These are phyloP conservation scores for Obelidium mucronatum DNA, from an alignment of 192 early-diverging fungal species.

Conservation along the genomic window DNA sequence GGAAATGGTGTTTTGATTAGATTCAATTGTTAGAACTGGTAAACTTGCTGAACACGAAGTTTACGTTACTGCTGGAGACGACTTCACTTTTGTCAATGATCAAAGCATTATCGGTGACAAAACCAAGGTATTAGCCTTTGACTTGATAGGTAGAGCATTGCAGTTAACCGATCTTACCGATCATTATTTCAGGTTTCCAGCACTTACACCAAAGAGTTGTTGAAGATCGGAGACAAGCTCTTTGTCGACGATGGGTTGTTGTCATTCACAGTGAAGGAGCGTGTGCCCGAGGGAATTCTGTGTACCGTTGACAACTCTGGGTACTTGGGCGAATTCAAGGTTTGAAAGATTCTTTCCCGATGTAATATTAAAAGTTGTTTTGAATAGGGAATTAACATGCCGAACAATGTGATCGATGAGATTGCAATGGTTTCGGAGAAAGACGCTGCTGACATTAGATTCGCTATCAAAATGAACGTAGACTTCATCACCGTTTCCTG, in stretches of 20 bases:
- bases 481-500: conserved; percentile 68
- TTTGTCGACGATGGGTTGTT: conserved; percentile 94
- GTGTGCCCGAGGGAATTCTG: conserved; percentile 54
- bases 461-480: conserved; percentile 51
- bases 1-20: no score
- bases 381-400: conserved; percentile 70
- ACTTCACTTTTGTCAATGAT: conserved; percentile 68
- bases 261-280: conserved; percentile 89
- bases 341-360: no score
- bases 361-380: no score
- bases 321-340: conserved; percentile 59
- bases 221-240: conserved; percentile 64
- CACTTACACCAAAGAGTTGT: conserved; percentile 64
- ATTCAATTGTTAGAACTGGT: conserved; percentile 46
- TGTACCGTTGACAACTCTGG: conserved; percentile 57
- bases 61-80: conserved; percentile 52
- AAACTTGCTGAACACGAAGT: conserved; percentile 57
- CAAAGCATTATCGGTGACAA: conserved; percentile 53
- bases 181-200: conserved; percentile 38
- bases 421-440: conserved; percentile 60
- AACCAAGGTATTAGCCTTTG: conserved; percentile 41
- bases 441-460: conserved; percentile 60
- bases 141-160: not conserved
- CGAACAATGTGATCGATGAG: conserved; percentile 58
- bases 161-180: not conserved